phyloP scores from a whole-genome alignment of 257 asterid species.

The Coffea canephora region DNA sequence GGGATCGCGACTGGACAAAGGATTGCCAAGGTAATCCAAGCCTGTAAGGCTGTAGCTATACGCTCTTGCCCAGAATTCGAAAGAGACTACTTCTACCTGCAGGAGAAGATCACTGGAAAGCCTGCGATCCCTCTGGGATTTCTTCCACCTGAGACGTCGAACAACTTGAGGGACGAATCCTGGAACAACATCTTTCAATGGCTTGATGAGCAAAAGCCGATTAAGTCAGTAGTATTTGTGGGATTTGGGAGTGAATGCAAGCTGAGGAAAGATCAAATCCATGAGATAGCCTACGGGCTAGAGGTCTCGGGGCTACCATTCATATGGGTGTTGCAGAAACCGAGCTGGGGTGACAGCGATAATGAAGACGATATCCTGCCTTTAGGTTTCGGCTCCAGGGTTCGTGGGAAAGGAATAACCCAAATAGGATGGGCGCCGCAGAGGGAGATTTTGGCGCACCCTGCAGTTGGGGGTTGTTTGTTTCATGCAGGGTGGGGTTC shows the following conservation, averaged over 20 bases:
- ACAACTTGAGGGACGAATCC: background rate
- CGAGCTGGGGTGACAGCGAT: background rate
- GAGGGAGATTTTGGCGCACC: slow-evolving; percentile 40
- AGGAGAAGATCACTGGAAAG: slow-evolving; percentile 6
- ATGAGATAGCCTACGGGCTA: slow-evolving; percentile 6
- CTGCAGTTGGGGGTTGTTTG: slow-evolving; percentile 30
- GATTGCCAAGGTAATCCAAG: background rate
- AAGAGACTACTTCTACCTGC: background rate
- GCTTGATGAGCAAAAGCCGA: slow-evolving; percentile 11
- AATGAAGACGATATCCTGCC: background rate
- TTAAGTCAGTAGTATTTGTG: slow-evolving; percentile 4
- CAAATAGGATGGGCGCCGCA: slow-evolving; percentile 47
- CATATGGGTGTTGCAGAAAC: slow-evolving; percentile 12
- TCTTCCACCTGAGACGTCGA: slow-evolving; percentile 7
- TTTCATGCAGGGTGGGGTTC: slow-evolving; percentile 40
- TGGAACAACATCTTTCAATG: slow-evolving; percentile 2
- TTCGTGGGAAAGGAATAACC: slow-evolving; percentile 24
- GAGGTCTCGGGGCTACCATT: slow-evolving; percentile 7
- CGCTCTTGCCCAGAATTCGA: slow-evolving; percentile 9
- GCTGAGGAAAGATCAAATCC: slow-evolving; percentile 4
- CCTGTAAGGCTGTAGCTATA: slow-evolving; percentile 1
- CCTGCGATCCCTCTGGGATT: slow-evolving; percentile 9
- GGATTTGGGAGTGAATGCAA: slow-evolving; percentile 14
- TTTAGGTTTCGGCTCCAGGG: background rate
- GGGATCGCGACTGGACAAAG: background rate